Evolutionary conservation across 2,329 filamentous ascomycete species (phyloP).

Genomic region (Huntiella bhutanensis): DNA sequence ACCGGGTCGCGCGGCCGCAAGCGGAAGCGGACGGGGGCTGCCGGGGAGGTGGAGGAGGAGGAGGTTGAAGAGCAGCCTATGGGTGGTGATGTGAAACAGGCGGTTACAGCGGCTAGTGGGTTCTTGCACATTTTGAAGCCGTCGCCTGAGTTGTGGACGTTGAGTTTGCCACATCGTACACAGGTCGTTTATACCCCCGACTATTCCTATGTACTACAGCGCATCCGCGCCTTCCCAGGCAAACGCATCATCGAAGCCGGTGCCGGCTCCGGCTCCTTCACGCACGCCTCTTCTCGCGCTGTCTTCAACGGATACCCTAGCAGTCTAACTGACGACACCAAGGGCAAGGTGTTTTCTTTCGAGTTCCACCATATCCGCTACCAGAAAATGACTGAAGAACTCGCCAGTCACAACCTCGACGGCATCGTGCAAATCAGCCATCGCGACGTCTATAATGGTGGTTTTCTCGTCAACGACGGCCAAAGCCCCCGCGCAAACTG

Average conservation of each 20-base stretch:
- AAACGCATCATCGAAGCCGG: slow-evolving; percentile 61
- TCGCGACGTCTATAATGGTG: slow-evolving; percentile 59
- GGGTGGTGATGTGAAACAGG: slow-evolving; percentile 23
- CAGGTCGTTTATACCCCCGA: slow-evolving; percentile 78
- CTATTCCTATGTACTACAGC: slow-evolving; percentile 67
- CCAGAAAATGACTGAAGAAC: slow-evolving; percentile 48
- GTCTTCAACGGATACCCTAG: slow-evolving; percentile 54
- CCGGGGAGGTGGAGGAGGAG: slow-evolving; percentile 17
- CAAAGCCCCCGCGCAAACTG: slow-evolving; percentile 19
- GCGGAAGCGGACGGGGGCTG: slow-evolving; percentile 18
- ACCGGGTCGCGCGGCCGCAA: slow-evolving; percentile 74
- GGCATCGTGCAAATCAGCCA: slow-evolving; percentile 53
- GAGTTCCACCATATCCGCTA: slow-evolving; percentile 62
- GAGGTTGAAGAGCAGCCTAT: slow-evolving; percentile 19
- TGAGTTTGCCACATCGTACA: slow-evolving; percentile 60
- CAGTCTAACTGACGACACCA: slow-evolving; percentile 23
- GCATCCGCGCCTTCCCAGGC: slow-evolving; percentile 55
- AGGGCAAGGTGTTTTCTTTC: slow-evolving; percentile 62
- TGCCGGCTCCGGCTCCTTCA: slow-evolving; percentile 67
- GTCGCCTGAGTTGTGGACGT: slow-evolving; percentile 68
- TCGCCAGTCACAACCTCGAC: slow-evolving; percentile 46
- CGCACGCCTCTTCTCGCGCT: slow-evolving; percentile 56
- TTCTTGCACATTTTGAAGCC: slow-evolving; percentile 65
- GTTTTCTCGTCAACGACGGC: slow-evolving; percentile 33
- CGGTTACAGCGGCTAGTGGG: slow-evolving; percentile 39